A percentile compares a stretch with the other conserved stretches of the same genome.
phyloP scores from a whole-genome alignment of 2,329 filamentous ascomycete species.

The Nemania sp. region DNA sequence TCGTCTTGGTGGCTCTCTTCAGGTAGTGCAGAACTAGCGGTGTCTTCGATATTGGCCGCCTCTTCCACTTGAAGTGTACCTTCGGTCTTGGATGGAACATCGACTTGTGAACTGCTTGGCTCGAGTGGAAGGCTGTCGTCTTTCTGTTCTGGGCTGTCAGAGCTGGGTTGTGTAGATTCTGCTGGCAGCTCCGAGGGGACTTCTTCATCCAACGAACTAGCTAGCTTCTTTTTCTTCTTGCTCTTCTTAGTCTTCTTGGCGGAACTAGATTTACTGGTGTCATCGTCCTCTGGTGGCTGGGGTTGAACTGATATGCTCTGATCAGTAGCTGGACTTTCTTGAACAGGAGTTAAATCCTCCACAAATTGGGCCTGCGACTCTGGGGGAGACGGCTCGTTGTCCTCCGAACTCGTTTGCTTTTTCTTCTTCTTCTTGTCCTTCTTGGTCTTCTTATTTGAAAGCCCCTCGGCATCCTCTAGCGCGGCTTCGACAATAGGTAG shows the following conservation, averaged over 20 bases:
- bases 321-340: conserved; percentile 3
- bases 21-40: conserved; percentile 25
- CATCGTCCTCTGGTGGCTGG: conserved; percentile 33
- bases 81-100: not conserved
- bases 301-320: not conserved
- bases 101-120: not conserved
- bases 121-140: not conserved
- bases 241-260: conserved; percentile 53
- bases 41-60: conserved; percentile 27
- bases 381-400: not conserved
- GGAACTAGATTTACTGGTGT: conserved; percentile 32
- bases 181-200: conserved; percentile 17
- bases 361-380: not conserved
- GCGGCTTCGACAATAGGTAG: conserved; percentile 9
- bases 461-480: conserved; percentile 34
- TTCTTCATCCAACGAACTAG: conserved; percentile 32
- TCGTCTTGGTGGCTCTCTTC: conserved; percentile 47
- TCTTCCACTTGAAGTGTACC: conserved; percentile 18
- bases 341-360: not conserved
- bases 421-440: conserved; percentile 53
- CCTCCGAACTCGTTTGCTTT: conserved; percentile 17
- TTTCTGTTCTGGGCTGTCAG: not conserved
- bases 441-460: conserved; percentile 50
- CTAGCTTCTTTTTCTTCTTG: conserved; percentile 52
- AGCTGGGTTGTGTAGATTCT: conserved; percentile 17